These are phyloP conservation scores for Amanita phalloides DNA, from an alignment of 768 basidiomycete species.

Conservation along the genomic window DNA sequence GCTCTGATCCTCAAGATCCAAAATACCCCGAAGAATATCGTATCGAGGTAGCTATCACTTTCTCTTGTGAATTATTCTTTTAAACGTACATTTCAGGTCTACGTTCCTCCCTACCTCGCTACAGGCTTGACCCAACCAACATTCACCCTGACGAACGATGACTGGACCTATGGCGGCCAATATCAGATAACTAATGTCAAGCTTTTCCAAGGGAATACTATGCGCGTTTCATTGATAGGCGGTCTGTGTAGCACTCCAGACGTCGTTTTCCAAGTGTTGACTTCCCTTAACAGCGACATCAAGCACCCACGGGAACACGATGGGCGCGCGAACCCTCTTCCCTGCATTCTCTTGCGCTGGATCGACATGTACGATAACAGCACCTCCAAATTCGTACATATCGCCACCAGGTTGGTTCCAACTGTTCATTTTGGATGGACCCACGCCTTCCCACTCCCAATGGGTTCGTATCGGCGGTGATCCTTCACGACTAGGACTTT, in stretches of 20 bases:
- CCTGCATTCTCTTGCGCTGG: slow-evolving; percentile 62
- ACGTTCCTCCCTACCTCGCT: slow-evolving; percentile 80
- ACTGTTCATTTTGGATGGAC: slow-evolving; percentile 67
- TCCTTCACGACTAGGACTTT: slow-evolving; percentile 57
- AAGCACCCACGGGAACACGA: slow-evolving; percentile 69
- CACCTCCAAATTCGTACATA: slow-evolving; percentile 59
- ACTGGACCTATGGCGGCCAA: slow-evolving; percentile 51
- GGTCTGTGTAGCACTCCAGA: slow-evolving; percentile 26
- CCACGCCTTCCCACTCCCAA: slow-evolving; percentile 63
- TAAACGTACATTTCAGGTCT: slow-evolving; percentile 34
- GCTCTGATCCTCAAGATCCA: slow-evolving; percentile 56
- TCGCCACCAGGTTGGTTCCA: slow-evolving; percentile 73
- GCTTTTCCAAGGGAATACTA: slow-evolving; percentile 29
- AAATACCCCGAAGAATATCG: slow-evolving; percentile 72
- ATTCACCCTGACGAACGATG: slow-evolving; percentile 44
- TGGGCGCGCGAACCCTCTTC: slow-evolving; percentile 66
- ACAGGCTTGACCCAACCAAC: slow-evolving; percentile 50
- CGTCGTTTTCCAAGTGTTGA: slow-evolving; percentile 3
- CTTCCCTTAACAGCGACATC: slow-evolving; percentile 39
- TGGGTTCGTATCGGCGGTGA: slow-evolving; percentile 80
- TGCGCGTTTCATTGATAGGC: slow-evolving; percentile 59
- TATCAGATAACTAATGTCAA: slow-evolving; percentile 42
- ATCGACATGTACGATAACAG: slow-evolving; percentile 64
- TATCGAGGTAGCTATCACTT: slow-evolving; percentile 25
- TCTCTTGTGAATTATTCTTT: background rate